These are phyloP conservation scores for Sporothrix inflata DNA, from an alignment of 2,329 filamentous ascomycete species.

Conservation along the genomic window DNA sequence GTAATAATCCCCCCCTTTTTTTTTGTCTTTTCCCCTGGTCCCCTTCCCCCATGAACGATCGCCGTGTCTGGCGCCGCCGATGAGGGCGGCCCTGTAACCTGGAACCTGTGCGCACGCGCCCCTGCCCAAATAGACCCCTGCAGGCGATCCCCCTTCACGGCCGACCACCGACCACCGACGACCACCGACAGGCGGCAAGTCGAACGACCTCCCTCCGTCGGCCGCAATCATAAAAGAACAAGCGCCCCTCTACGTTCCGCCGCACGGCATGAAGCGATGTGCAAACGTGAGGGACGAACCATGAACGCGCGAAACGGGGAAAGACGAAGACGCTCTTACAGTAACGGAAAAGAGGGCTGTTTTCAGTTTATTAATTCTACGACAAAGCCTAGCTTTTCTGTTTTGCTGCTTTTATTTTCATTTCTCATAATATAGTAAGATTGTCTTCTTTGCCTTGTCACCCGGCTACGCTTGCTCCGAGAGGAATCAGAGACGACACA, in stretches of 20 bases:
- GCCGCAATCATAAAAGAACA: not conserved
- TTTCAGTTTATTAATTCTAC: not conserved
- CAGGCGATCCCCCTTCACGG: conserved; percentile 13
- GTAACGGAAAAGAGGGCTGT: not conserved
- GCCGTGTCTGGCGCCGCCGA: conserved; percentile 18
- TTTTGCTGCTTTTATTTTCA: not conserved
- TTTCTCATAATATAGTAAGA: too few relatives aligned
- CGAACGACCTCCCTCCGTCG: not conserved
- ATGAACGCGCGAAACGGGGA: not conserved
- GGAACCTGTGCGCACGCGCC: conserved; percentile 16
- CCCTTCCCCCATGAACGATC: not conserved
- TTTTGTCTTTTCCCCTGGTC: not conserved
- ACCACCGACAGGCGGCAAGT: not conserved
- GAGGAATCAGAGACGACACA: not conserved
- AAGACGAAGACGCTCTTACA: not conserved
- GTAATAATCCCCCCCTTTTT: too few relatives aligned
- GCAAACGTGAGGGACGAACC: conserved; percentile 13
- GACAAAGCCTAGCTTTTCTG: not conserved
- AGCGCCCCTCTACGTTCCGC: too few relatives aligned
- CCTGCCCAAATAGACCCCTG: not conserved
- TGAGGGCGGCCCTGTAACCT: conserved; percentile 24
- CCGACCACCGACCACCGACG: not conserved
- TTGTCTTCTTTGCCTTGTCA: not conserved
- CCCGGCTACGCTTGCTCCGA: not conserved
- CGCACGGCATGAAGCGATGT: conserved; percentile 19